These are phyloP conservation scores for Piloderma croceum DNA, from an alignment of 768 basidiomycete genomes.

Conservation along the genomic window DNA sequence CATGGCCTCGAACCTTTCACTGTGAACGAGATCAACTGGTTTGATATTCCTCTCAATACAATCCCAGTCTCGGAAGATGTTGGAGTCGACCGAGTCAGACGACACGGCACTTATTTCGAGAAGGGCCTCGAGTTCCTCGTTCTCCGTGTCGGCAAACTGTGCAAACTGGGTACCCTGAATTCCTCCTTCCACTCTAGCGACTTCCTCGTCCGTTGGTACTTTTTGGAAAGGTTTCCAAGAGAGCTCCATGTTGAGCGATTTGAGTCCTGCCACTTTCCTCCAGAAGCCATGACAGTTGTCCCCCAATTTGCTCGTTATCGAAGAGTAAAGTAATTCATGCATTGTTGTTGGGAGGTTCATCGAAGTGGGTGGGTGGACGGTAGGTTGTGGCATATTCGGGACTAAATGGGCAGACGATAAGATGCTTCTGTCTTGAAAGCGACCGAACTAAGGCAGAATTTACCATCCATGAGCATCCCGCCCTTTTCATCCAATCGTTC, in stretches of 20 bases:
- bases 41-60: no score
- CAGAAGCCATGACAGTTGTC: slow-evolving; percentile 29
- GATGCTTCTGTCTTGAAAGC: slow-evolving; percentile 5
- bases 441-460: slow-evolving; percentile 9
- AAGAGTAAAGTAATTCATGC: slow-evolving; percentile 20
- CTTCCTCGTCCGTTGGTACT: slow-evolving; percentile 28
- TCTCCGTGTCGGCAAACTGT: no score
- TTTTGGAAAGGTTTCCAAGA: slow-evolving; percentile 49
- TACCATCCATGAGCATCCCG: slow-evolving; percentile 54
- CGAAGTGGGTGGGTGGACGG: slow-evolving; percentile 31
- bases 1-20: slow-evolving; percentile 28
- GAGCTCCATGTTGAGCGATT: slow-evolving; percentile 52
- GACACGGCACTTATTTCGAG: slow-evolving; percentile 27
- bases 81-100: no score
- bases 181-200: slow-evolving; percentile 13
- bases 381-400: slow-evolving; percentile 51
- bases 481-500: slow-evolving; percentile 52
- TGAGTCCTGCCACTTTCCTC: slow-evolving; percentile 53
- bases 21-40: no score
- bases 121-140: slow-evolving; percentile 30
- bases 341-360: slow-evolving; percentile 30
- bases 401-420: slow-evolving; percentile 33
- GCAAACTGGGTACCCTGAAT: no score
- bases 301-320: slow-evolving; percentile 7
- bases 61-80: no score